Base-by-base conservation (phyloP, 2,329 filamentous ascomycete species). In the Neopestalotiopsis sp. region DNA sequence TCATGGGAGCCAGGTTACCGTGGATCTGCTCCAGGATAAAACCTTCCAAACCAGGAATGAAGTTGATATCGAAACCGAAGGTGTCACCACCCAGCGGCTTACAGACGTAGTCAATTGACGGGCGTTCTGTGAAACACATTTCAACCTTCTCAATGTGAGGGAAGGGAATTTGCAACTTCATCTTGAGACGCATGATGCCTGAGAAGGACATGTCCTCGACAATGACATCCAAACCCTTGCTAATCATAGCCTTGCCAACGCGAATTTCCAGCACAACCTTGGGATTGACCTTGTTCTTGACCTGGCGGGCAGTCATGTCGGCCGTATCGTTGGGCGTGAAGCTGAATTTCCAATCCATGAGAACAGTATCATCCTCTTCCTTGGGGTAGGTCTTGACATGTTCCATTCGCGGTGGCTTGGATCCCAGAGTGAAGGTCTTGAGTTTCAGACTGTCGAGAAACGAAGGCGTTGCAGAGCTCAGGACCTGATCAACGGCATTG, bases 331-430 rank as follows among this genome's bases (percentile, higher is more conserved):
- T 98, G 42, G 96, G 96, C 0, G 94, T 98, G 83, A 99, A 99
- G 86, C 95, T 98, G 82, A 99, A 99, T 77, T 97, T 97, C 96
- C 96, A 99, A 79, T 99, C 96, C 96, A 99, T 99, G 76, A 98
- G 89, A 57, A 99, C 94, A 69, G 95, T 91, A 77, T 99, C 96
- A 72, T 98, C 95, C 74, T 98, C 94, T 1, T 93, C 94, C 81
- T 96, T 97, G 69, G 95, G 95, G 75, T 99, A 98, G 0, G 96
- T 97, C 86, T 97, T 98, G 81, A 99, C 96, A 77, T 98, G 95
- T 82, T 99, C 96, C 85, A 99, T 89, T 38, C 96, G 91, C 5
- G 97, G 97, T 34, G 96, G 95, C 82, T 99, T 99, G 9, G 93
- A 95, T 68, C 96, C 96, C 14, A 99, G 88, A 0, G 95, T 94